A percentile compares a stretch with the other conserved stretches of the same genome.
phyloP scores from a whole-genome alignment of 2,329 filamentous ascomycete genomes.

The Colletotrichum truncatum region DNA sequence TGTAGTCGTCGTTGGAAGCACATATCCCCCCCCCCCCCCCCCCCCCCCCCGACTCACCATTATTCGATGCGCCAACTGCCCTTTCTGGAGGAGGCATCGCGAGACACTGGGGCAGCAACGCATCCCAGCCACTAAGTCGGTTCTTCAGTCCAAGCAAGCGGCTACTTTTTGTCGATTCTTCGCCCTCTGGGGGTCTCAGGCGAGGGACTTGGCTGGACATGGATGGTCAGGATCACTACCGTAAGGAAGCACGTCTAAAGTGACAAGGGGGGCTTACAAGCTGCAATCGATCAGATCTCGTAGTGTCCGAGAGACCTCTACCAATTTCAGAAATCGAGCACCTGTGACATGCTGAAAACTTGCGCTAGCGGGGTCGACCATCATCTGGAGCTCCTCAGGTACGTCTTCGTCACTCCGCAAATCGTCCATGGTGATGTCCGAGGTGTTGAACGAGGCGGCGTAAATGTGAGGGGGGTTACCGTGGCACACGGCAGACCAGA shows the following conservation, averaged over 20 bases:
- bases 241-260: neutral
- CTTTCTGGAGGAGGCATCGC: constrained; percentile 33
- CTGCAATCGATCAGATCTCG: constrained; percentile 44
- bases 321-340: constrained; percentile 47
- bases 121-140: constrained; percentile 45
- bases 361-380: constrained; percentile 44
- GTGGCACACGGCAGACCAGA: constrained; percentile 56
- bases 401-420: constrained; percentile 53
- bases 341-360: constrained; percentile 45
- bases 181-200: constrained; percentile 27
- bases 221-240: neutral
- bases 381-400: constrained; percentile 40
- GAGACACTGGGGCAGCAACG: constrained; percentile 46
- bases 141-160: constrained; percentile 37
- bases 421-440: constrained; percentile 49
- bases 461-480: constrained; percentile 57
- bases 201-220: constrained; percentile 37
- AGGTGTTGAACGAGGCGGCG: constrained; percentile 49
- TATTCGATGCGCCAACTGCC: constrained; percentile 32
- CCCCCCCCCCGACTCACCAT: constrained; percentile 29
- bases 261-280: constrained; percentile 38
- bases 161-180: constrained; percentile 28
- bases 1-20: too few relatives aligned
- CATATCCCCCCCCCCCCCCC: too few relatives aligned
- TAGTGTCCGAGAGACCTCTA: constrained; percentile 41